Percentiles rank a stretch among this genome's conserved stretches.
Evolutionary conservation across 805 yeast genomes (phyloP).

Genomic region (Dipodascopsis tothii): DNA sequence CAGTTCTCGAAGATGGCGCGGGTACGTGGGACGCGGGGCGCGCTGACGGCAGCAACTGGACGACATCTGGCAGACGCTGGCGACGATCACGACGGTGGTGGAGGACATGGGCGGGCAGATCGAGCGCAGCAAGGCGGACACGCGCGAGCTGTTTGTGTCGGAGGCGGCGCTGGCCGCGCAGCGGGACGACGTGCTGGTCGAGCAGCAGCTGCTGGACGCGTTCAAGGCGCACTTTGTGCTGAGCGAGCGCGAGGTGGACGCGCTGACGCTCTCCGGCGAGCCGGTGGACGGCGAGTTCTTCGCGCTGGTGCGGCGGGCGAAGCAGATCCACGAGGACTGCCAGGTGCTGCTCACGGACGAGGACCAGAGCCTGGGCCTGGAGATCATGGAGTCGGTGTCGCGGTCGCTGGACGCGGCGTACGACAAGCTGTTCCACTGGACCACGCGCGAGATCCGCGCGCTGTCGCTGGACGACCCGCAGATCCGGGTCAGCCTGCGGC

Average conservation of each 20-base stretch:
- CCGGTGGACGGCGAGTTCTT: constrained; percentile 49
- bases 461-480: constrained; percentile 22
- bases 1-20: constrained; percentile 32
- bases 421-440: constrained; percentile 44
- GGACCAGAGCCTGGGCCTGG: constrained; percentile 36
- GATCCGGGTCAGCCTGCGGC: constrained; percentile 22
- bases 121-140: constrained; percentile 5
- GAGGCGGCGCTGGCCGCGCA: constrained; percentile 20
- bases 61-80: constrained; percentile 21
- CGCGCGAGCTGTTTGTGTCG: constrained; percentile 24
- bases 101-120: constrained; percentile 22
- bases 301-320: constrained; percentile 50
- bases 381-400: constrained; percentile 54
- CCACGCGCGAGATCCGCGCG: constrained; percentile 28
- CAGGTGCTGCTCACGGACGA: constrained; percentile 63
- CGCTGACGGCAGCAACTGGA: constrained; percentile 24
- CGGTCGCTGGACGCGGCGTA: constrained; percentile 46
- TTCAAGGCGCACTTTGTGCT: constrained; percentile 56
- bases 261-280: constrained; percentile 35
- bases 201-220: constrained; percentile 28
- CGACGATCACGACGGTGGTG: constrained; percentile 26
- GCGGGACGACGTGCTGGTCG: constrained; percentile 20
- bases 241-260: constrained; percentile 61
- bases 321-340: constrained; percentile 57
- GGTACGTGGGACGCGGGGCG: constrained; percentile 17